Base-by-base conservation (phyloP, 1,284 basidiomycete species). In the Cryptococcus depauperatus region DNA sequence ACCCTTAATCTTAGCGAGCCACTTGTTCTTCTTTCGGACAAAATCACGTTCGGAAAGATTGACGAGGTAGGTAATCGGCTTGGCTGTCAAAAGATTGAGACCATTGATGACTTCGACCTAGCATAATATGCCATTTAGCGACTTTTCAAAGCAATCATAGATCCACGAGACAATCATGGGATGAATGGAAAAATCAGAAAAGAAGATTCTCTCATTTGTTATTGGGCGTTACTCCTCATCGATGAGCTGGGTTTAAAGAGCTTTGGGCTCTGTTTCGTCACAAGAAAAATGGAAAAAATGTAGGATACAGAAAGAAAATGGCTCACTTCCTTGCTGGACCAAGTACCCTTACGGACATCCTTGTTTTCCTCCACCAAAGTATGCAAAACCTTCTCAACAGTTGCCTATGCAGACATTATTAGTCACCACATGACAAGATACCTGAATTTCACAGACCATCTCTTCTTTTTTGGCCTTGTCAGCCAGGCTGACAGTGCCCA, bases 1-100 rank as follows among this genome's bases (percentile, higher is more conserved):
- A 22, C 76, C 85, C 72, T 97, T 96, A 78, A 98, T 98, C 75
- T 96, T 96, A 21, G 92, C 79, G 23, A 98, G 75, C 91, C 93
- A 98, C 77, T 97, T 98, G 78, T 97, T 98, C 83, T 97, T 98
- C 75, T 95, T 96, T 52, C 95, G 82, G 48, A 89, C 75, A 65
- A 89, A 99, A 72, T 99, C 95, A 57, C 80, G 81, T 72, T 98
- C 93, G 51, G 87, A 91, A 43, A 99, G 75, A 74, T 99, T 99
- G 72, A 98, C 90, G 38, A 99, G 85, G 75, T 98, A 98, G 46
- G 87, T 96, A 56, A 98, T 90, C 35, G 93, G 88, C 70, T 98
- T 98, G 52, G 95, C 92, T 19, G 93, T 97, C 41, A 99, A 78
- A 21, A 99, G 81, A 59, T 82, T 79, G 43, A 98, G 81, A 38